Percentiles rank a stretch among this genome's conserved stretches.
Evolutionary conservation across 169 alveolate species (phyloP).

Genomic region (Plasmodium berghei): DNA sequence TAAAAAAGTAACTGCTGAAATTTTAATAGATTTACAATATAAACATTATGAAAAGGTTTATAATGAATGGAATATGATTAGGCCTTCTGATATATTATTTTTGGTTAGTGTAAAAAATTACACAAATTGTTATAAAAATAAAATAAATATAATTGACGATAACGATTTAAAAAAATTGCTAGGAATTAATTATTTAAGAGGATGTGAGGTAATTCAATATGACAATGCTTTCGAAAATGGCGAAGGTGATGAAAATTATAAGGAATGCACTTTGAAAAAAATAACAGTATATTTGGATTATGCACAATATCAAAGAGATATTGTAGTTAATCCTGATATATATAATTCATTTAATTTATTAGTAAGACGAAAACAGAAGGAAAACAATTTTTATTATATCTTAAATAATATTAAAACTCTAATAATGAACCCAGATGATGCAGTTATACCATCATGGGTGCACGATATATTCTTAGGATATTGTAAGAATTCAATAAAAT

Average conservation of each 20-base stretch:
- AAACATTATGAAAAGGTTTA: conserved; percentile 43
- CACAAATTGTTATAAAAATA: conserved; percentile 59
- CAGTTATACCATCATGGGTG: conserved; percentile 86
- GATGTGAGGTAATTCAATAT: conserved; percentile 62
- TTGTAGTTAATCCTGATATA: conserved; percentile 85
- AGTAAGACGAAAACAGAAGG: conserved; percentile 90
- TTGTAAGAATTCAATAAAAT: conserved; percentile 82
- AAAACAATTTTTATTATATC: conserved; percentile 91
- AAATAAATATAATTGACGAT: conserved; percentile 56
- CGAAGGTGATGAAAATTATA: conserved; percentile 77
- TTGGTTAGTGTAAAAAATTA: conserved; percentile 72
- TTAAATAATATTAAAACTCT: conserved; percentile 88
- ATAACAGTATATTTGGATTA: conserved; percentile 87
- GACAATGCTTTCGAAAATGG: conserved; percentile 76
- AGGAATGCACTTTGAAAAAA: conserved; percentile 76
- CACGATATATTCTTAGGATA: conserved; percentile 88
- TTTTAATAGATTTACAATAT: conserved; percentile 51
- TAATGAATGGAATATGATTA: conserved; percentile 75
- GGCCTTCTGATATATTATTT: conserved; percentile 59
- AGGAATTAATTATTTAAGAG: conserved; percentile 75
- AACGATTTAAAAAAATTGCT: conserved; percentile 57
- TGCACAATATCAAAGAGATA: conserved; percentile 87
- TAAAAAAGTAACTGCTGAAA: conserved; percentile 55
- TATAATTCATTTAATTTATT: conserved; percentile 89
- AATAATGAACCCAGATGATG: conserved; percentile 85